Base-by-base conservation (phyloP, 75 land plant species). In the Cryptomeria japonica region DNA sequence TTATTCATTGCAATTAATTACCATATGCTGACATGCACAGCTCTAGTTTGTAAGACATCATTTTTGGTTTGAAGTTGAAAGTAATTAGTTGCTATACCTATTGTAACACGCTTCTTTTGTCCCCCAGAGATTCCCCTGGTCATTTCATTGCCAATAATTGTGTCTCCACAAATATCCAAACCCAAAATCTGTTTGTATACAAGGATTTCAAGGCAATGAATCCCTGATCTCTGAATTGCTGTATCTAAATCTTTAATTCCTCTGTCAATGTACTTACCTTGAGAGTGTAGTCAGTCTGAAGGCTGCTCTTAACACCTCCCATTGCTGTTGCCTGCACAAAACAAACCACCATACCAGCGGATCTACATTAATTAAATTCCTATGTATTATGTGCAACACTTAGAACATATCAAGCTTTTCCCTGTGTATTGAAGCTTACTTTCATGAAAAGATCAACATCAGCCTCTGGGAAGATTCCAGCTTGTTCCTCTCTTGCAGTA, bases 361-460 rank as follows among this genome's bases (percentile, higher is more conserved):
- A 76, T 80, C 42, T 19, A 22, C 83, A 80, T 80, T 3, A 80
- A 5, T 80, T 41, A 41, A 25, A 25, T 80, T 41, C 46, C 47
- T 80, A 80, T 10, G 41, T 41, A 16, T 80, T 41, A 31, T 80
- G 80, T 12, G 80, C 19, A 80, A 80, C 83, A 80, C 47, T 22
- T 22, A 80, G 12, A 80, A 80, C 12, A 25, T 80, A 37, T 7
- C 47, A 80, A 80, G 28, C 25, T 39, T 42, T 80, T 80, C 47
- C 22, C 46, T 22, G 12, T 70, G 11, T 22, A 80, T 80, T 42
- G 42, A 42, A 80, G 28, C 51, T 87, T 89, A 96, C 99, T 93
- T 97, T 97, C 99, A 97, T 97, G 88, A 95, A 97, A 53, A 96
- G 92, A 85, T 97, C 99, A 25, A 97, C 90, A 53, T 97, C 99